phyloP scores from a whole-genome alignment of 495 filamentous ascomycete species.

The Cryomyces minteri region DNA sequence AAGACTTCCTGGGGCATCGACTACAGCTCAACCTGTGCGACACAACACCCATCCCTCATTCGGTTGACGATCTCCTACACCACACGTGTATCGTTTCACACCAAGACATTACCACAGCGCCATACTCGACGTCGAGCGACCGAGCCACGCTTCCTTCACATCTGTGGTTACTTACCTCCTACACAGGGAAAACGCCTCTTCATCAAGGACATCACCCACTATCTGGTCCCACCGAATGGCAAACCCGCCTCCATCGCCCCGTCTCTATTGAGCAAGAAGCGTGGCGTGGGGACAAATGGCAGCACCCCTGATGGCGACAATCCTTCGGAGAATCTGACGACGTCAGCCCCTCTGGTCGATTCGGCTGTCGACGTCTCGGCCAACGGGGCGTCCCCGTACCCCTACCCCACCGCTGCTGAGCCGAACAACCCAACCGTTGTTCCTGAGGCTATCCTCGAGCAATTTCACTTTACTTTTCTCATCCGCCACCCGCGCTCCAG shows the following conservation, averaged over 20 bases:
- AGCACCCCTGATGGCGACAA: slow-evolving; percentile 12
- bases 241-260: slow-evolving; percentile 52
- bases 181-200: slow-evolving; percentile 65
- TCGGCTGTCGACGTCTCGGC: slow-evolving; percentile 9
- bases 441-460: slow-evolving; percentile 42
- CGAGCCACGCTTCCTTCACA: too few relatives aligned
- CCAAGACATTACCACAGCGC: too few relatives aligned
- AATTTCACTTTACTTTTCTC: slow-evolving; percentile 91
- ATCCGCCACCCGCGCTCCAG: slow-evolving; percentile 81
- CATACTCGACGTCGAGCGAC: too few relatives aligned
- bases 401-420: slow-evolving; percentile 37
- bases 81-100: too few relatives aligned
- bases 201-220: slow-evolving; percentile 95
- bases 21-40: background rate
- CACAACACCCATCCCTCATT: background rate
- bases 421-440: slow-evolving; percentile 68
- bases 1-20: too few relatives aligned
- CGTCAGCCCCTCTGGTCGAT: background rate
- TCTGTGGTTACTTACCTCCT: slow-evolving; percentile 11
- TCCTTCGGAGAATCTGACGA: background rate
- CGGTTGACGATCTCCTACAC: too few relatives aligned
- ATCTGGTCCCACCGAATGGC: slow-evolving; percentile 58
- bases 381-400: slow-evolving; percentile 25
- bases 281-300: slow-evolving; percentile 36
- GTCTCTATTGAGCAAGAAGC: slow-evolving; percentile 43